Evolutionary conservation across 1,139 yeast genomes (phyloP).

Genomic region (Taphrina communis): DNA sequence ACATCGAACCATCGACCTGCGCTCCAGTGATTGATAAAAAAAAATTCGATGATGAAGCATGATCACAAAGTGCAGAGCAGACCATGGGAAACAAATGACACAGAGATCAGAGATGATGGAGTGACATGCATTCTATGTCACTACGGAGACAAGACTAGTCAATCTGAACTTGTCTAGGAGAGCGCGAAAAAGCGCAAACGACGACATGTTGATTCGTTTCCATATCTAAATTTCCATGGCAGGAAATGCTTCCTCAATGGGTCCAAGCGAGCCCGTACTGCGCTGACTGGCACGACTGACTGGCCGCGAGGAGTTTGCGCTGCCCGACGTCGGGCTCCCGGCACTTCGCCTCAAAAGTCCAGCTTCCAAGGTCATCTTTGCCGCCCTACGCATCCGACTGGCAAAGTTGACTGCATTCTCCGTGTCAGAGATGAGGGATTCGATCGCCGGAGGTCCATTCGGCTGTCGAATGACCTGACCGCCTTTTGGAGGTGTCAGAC

Average conservation of each 20-base stretch:
- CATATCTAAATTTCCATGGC: background rate
- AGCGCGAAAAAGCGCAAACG: no score
- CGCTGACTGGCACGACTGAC: slow-evolving; percentile 11
- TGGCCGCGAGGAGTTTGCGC: background rate
- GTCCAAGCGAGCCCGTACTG: slow-evolving; percentile 10
- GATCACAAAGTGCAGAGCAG: no score
- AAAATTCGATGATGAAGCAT: no score
- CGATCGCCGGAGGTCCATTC: slow-evolving; percentile 27
- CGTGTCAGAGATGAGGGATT: slow-evolving; percentile 14
- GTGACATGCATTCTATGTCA: background rate
- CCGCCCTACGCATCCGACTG: slow-evolving; percentile 11
- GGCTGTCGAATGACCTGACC: slow-evolving; percentile 23
- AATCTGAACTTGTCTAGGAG: background rate
- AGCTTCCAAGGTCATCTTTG: slow-evolving; percentile 36
- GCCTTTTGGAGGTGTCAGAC: slow-evolving; percentile 7
- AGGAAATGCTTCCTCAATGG: slow-evolving; percentile 28
- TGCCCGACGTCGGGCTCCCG: background rate
- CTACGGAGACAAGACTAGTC: background rate
- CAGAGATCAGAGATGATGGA: no score
- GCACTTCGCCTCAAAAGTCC: slow-evolving; percentile 19
- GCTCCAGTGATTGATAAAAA: no score
- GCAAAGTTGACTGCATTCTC: slow-evolving; percentile 21
- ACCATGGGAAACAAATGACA: no score
- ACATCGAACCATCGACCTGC: no score
- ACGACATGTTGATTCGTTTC: no score